These are phyloP conservation scores for Pseudognaphalium luteoalbum DNA, from an alignment of 129 eudicot species.

Conservation along the genomic window DNA sequence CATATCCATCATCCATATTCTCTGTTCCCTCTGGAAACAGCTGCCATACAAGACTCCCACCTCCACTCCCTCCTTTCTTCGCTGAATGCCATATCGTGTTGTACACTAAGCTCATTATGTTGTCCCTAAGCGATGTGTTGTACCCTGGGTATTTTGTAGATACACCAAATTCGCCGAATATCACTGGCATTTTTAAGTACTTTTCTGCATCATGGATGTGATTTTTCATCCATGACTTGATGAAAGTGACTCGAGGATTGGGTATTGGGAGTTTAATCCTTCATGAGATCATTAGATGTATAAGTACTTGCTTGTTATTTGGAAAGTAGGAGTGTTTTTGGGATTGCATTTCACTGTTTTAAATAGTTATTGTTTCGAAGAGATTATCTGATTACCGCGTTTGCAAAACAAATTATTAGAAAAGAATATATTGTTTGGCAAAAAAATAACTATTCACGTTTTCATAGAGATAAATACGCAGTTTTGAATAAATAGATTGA, in stretches of 20 bases:
- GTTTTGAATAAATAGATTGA: too few relatives aligned
- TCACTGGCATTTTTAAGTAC: conserved; percentile 73
- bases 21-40: conserved; percentile 91
- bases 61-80: conserved; percentile 85
- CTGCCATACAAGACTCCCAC: conserved; percentile 90
- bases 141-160: conserved; percentile 70
- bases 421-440: too few relatives aligned
- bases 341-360: too few relatives aligned
- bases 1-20: conserved; percentile 94
- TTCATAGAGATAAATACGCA: too few relatives aligned
- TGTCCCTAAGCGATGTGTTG: conserved; percentile 54
- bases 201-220: conserved; percentile 96
- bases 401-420: too few relatives aligned
- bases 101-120: conserved; percentile 61
- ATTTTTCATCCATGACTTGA: conserved; percentile 82
- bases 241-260: conserved; percentile 54
- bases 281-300: conserved; percentile 24
- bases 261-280: conserved; percentile 76
- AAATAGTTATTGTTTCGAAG: too few relatives aligned
- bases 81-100: conserved; percentile 59
- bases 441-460: too few relatives aligned
- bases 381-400: too few relatives aligned
- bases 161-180: conserved; percentile 81
- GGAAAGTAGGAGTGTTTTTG: too few relatives aligned
- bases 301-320: too few relatives aligned